Percentiles rank a stretch among this genome's conserved stretches.
These are phyloP conservation scores for Helichrysum umbraculigerum DNA, from an alignment of 129 eudicot species.

Conservation along the genomic window DNA sequence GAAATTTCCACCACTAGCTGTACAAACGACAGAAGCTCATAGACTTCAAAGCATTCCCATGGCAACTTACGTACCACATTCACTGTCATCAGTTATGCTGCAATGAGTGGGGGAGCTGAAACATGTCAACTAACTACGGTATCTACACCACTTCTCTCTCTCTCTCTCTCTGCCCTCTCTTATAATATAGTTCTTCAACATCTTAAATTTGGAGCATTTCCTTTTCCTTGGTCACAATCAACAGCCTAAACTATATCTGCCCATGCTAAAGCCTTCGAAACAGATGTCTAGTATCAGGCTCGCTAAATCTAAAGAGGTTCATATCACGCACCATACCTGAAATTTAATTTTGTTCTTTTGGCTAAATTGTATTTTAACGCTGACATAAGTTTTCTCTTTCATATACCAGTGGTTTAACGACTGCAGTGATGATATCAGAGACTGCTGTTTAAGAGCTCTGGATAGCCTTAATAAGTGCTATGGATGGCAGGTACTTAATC, in stretches of 20 bases:
- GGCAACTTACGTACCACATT: background rate
- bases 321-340: background rate
- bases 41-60: background rate
- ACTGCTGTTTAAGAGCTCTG: constrained; percentile 62
- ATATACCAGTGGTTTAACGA: constrained; percentile 86
- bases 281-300: constrained; percentile 48
- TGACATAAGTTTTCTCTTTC: constrained; percentile 5
- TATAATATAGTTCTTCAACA: background rate
- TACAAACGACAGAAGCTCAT: background rate
- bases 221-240: background rate
- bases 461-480: constrained; percentile 52
- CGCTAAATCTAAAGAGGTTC: constrained; percentile 83
- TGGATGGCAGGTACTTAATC: constrained; percentile 81
- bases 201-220: background rate
- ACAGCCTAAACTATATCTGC: constrained; percentile 67
- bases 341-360: background rate
- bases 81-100: constrained; percentile 75
- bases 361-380: background rate
- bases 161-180: background rate
- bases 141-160: constrained; percentile 11
- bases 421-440: constrained; percentile 64
- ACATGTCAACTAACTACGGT: constrained; percentile 46
- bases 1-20: background rate
- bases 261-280: constrained; percentile 55
- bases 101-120: constrained; percentile 64